phyloP scores from a whole-genome alignment of 2,329 filamentous ascomycete genomes.

The Arthrobotrys sphaeroides region DNA sequence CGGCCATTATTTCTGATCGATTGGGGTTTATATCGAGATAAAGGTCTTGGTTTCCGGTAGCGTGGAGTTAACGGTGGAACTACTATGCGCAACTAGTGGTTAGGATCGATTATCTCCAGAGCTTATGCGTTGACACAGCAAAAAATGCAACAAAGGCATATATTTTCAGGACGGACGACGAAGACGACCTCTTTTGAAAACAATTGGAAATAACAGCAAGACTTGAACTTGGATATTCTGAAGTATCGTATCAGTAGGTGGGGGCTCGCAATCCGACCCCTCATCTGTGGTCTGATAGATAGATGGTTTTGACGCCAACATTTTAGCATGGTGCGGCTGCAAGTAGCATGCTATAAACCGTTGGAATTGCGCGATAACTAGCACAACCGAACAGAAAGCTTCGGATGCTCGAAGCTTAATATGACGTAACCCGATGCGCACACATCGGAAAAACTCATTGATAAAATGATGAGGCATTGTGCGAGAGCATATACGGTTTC shows the following conservation, averaged over 20 bases:
- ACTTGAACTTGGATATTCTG: not conserved
- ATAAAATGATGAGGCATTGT: not conserved
- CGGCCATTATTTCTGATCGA: conserved; percentile 25
- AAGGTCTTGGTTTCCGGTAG: not conserved
- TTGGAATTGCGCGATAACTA: conserved; percentile 4
- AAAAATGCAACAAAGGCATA: conserved; percentile 19
- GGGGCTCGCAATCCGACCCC: not conserved
- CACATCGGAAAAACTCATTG: not conserved
- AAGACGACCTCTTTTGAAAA: not conserved
- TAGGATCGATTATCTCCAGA: too few relatives aligned
- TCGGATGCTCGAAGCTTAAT: not conserved
- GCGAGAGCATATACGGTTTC: not conserved
- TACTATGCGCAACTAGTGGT: not conserved
- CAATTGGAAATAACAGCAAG: not conserved
- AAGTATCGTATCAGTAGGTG: not conserved
- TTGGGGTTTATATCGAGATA: not conserved
- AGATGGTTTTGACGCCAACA: not conserved
- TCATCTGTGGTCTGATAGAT: not conserved
- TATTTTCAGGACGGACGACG: not conserved
- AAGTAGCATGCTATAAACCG: conserved; percentile 11
- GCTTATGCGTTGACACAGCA: conserved; percentile 6
- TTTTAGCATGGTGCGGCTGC: not conserved
- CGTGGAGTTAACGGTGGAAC: not conserved
- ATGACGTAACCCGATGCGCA: conserved; percentile 9
- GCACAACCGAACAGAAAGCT: not conserved